phyloP scores from a whole-genome alignment of 2,329 filamentous ascomycete genomes.

The Xylaria sp. region DNA sequence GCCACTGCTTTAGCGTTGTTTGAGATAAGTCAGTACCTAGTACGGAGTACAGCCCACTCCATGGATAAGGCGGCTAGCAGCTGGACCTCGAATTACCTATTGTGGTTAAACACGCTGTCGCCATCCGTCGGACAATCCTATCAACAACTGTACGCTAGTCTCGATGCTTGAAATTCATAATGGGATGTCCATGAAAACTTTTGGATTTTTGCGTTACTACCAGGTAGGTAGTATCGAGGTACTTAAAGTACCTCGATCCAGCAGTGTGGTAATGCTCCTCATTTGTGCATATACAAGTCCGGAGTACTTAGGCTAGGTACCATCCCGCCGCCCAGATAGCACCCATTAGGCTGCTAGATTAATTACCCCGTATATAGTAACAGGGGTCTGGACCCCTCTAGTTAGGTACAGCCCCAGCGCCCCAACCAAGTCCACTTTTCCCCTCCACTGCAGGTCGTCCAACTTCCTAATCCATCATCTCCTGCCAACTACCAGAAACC shows the following conservation, averaged over 20 bases:
- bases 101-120: background rate
- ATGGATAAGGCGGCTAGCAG: background rate
- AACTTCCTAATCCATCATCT: slow-evolving; percentile 27
- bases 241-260: background rate
- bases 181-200: background rate
- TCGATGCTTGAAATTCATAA: background rate
- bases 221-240: background rate
- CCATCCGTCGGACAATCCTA: background rate
- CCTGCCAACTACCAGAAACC: slow-evolving; percentile 24
- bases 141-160: background rate
- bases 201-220: background rate
- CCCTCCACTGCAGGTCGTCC: slow-evolving; percentile 23
- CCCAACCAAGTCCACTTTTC: slow-evolving; percentile 30
- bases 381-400: slow-evolving; percentile 8
- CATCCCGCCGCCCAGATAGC: background rate
- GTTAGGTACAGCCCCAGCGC: slow-evolving; percentile 10
- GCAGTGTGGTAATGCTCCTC: background rate
- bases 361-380: slow-evolving; percentile 12
- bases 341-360: background rate
- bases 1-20: slow-evolving; percentile 3
- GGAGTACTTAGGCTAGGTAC: background rate
- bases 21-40: background rate
- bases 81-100: background rate
- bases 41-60: no score
- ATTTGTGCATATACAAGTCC: slow-evolving; percentile 3